Evolutionary conservation across 164 flowering plant species (phyloP).

Genomic region (Brasenia schreberi): DNA sequence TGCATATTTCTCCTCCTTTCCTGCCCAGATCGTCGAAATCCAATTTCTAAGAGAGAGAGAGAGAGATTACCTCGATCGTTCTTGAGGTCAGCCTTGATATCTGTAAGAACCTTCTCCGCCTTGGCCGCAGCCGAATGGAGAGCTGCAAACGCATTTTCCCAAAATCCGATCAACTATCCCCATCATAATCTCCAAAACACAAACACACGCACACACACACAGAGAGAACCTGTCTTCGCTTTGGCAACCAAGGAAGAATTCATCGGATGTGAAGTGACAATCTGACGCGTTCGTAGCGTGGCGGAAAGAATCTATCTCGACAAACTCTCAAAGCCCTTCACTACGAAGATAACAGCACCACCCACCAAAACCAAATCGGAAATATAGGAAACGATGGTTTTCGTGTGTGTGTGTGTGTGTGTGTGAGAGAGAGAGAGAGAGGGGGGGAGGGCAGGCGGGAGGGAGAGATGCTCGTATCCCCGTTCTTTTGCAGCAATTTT

Average conservation of each 20-base stretch:
- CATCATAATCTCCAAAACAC: background rate
- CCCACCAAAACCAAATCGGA: too few species aligned
- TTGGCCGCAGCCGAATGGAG: conserved; percentile 89
- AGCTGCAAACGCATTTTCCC: conserved; percentile 17
- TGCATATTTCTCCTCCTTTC: background rate
- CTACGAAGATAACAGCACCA: too few species aligned
- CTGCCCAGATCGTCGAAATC: background rate
- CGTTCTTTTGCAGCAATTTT: too few species aligned
- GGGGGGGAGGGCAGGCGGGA: too few species aligned
- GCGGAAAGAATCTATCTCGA: too few species aligned
- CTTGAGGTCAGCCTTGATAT: conserved; percentile 43
- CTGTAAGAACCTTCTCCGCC: conserved; percentile 77
- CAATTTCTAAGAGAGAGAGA: background rate
- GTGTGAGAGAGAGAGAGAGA: too few species aligned
- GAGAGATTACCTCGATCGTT: conserved; percentile 31
- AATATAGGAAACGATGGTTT: too few species aligned
- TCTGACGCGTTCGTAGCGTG: background rate
- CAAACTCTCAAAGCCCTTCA: too few species aligned
- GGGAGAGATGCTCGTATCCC: too few species aligned
- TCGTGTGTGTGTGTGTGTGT: too few species aligned
- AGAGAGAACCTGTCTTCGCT: conserved; percentile 38
- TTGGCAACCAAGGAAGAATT: conserved; percentile 55
- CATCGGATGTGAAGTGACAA: conserved; percentile 4
- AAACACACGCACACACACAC: background rate
- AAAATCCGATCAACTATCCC: background rate